Conservation (phyloP, 192 early-diverging fungal species). For the Spinellus fusiger region DNA sequence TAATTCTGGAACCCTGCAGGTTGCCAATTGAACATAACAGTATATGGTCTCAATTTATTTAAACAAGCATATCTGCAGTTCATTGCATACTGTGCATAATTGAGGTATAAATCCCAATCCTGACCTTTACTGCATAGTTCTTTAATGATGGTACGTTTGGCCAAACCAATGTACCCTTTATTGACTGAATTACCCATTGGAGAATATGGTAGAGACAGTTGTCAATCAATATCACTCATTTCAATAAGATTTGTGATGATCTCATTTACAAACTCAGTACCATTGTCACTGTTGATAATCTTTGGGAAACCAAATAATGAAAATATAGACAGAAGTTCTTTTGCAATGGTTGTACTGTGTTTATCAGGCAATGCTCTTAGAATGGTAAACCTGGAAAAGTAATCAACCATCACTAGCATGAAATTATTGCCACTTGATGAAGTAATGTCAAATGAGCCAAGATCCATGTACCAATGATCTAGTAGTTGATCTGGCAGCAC, state of each 20-base stretch:
- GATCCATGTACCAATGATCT: too few species aligned
- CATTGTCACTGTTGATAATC: not conserved
- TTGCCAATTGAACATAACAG: too few species aligned
- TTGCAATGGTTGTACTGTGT: not conserved
- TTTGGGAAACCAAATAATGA: constrained; percentile 5
- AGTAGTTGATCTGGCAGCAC: too few species aligned
- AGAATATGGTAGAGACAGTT: constrained; percentile 1
- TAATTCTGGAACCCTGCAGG: too few species aligned
- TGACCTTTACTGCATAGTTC: too few species aligned
- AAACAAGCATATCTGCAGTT: not conserved
- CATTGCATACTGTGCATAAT: not conserved
- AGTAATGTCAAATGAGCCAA: not conserved
- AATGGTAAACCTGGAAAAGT: not conserved
- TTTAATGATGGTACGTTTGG: too few species aligned
- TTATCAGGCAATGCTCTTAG: not conserved
- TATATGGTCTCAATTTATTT: not conserved
- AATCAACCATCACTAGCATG: constrained; percentile 3
- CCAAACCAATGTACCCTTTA: not conserved
- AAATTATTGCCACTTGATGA: not conserved
- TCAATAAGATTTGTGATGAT: not conserved
- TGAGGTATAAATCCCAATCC: too few species aligned
- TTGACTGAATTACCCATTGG: not conserved
- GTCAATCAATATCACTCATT: not conserved
- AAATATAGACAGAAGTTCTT: not conserved
- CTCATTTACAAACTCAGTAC: too few species aligned